Evolutionary conservation across 1,284 basidiomycete genomes (phyloP).

Genomic region (Thecaphora frezii): DNA sequence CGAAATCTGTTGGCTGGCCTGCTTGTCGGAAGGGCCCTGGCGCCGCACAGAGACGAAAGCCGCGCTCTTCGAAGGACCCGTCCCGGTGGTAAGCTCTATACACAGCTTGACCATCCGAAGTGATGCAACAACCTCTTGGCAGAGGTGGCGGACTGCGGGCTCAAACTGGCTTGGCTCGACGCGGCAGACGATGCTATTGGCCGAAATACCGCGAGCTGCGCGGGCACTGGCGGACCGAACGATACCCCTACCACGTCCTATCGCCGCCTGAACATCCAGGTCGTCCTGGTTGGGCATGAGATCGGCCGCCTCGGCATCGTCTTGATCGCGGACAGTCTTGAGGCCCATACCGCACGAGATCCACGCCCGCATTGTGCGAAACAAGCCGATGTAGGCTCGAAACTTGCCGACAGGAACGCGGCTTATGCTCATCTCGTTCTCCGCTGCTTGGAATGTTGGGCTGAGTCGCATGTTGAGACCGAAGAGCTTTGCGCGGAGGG

Average conservation of each 20-base stretch:
- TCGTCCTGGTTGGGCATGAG: not conserved
- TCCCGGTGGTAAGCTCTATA: slow-evolving; percentile 9
- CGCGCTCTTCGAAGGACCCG: not conserved
- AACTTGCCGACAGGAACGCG: slow-evolving; percentile 27
- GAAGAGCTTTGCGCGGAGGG: slow-evolving; percentile 8
- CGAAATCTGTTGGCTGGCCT: too few species aligned
- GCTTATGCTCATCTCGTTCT: slow-evolving; percentile 33
- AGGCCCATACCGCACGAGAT: slow-evolving; percentile 41
- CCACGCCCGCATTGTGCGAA: slow-evolving; percentile 38
- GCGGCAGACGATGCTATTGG: slow-evolving; percentile 9
- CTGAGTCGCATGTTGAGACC: slow-evolving; percentile 10
- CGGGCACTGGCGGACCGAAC: not conserved
- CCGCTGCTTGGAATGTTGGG: slow-evolving; percentile 27
- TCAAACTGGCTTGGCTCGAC: slow-evolving; percentile 5
- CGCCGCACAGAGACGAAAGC: too few species aligned
- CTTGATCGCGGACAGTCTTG: not conserved
- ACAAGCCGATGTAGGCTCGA: slow-evolving; percentile 12
- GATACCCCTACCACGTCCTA: too few species aligned
- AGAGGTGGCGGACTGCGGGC: slow-evolving; percentile 9
- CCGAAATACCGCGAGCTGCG: not conserved
- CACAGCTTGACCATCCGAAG: slow-evolving; percentile 14
- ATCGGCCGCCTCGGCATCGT: not conserved
- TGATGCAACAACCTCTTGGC: slow-evolving; percentile 15
- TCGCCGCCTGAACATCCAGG: not conserved
- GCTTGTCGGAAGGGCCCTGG: too few species aligned